Conservation (phyloP, 1,284 basidiomycete species). For the Leccinum fuscescens region DNA sequence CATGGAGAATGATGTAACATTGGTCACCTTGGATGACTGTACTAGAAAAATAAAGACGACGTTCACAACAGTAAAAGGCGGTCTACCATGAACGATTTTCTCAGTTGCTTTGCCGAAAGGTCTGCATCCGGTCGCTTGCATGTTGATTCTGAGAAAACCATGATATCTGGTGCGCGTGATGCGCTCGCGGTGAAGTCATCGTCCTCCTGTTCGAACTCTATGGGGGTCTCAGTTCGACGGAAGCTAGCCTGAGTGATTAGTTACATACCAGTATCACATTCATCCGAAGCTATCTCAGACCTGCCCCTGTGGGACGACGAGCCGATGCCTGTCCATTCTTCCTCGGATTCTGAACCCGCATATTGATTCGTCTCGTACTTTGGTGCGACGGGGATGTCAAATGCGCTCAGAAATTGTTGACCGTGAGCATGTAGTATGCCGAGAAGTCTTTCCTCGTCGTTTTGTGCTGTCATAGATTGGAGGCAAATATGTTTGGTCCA, state of each 20-base stretch:
- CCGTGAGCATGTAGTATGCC: slow-evolving; percentile 63
- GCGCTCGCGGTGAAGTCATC: slow-evolving; percentile 40
- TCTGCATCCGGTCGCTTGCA: slow-evolving; percentile 23
- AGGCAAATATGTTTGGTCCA: slow-evolving; percentile 11
- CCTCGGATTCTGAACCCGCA: slow-evolving; percentile 20
- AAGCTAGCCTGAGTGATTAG: neutral
- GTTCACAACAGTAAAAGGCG: neutral
- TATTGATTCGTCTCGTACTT: slow-evolving; percentile 31
- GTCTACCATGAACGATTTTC: slow-evolving; percentile 71
- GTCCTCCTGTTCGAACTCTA: slow-evolving; percentile 43
- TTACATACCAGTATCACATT: slow-evolving; percentile 21
- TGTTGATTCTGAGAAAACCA: slow-evolving; percentile 54
- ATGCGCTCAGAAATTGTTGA: slow-evolving; percentile 58
- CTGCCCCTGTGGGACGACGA: slow-evolving; percentile 3
- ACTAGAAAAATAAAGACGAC: slow-evolving; percentile 1
- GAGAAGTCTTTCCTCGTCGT: slow-evolving; percentile 43
- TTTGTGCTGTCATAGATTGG: slow-evolving; percentile 15
- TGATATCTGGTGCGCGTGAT: slow-evolving; percentile 39
- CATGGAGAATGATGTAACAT: slow-evolving; percentile 43
- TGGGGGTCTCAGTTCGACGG: neutral
- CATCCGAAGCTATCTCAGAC: slow-evolving; percentile 12
- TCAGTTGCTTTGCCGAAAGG: slow-evolving; percentile 41
- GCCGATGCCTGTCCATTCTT: slow-evolving; percentile 38
- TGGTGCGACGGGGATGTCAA: slow-evolving; percentile 35
- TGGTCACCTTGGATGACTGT: slow-evolving; percentile 75